Evolutionary conservation across 2,329 filamentous ascomycete species (phyloP), one percentile per base, ranked within the genome.

Genomic region (Colletotrichum lini): DNA sequence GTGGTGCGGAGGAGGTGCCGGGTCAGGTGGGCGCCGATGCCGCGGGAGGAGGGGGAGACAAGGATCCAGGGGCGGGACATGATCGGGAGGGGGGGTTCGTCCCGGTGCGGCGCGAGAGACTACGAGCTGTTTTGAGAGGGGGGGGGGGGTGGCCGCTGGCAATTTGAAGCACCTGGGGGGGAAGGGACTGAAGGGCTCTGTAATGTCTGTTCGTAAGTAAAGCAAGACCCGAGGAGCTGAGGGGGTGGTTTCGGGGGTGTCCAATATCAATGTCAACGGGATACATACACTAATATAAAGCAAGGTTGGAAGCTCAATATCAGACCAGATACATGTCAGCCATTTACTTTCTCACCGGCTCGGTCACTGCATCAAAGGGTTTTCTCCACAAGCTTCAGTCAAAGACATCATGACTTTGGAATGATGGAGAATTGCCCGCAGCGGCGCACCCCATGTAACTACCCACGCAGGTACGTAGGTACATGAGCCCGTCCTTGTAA

Each of bases 61-160:
- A 88, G 78, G 74, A 86, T 83, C 86, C 86, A 88, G 23, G 86
- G 86, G 45, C 82, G 82, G 47, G 84, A 84, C 82, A 86, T 85
- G 52, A 45, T 30, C 30, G 30, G 30, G 30, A 30, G 30, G 30
- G 30, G 30, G 30, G 30, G 30, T 8, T 30, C 7, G 30, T 30
- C 30, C 30, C 30, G 30, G 30, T 9, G 30, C 30, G 8, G 30
- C 30, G 30, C 6, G 30, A 30, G 30, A 30, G 30, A 30, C 30
- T 9, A 30, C 30, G 30, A 30, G 6, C 30, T 30, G 30, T 30
- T 30, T 30, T 30, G 30, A 7, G 30, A 1, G 30, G 30, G 8
- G 30, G 30, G 8, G 30, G 30, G 30, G 30, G 30, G 30, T 30
- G 7, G 2, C 30, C 30, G 30, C 30, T 35, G 30, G 8, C 30